A percentile compares a stretch with the other conserved stretches of the same genome.
These are phyloP conservation scores for Russula emetica DNA, from an alignment of 768 basidiomycete species.

Conservation along the genomic window DNA sequence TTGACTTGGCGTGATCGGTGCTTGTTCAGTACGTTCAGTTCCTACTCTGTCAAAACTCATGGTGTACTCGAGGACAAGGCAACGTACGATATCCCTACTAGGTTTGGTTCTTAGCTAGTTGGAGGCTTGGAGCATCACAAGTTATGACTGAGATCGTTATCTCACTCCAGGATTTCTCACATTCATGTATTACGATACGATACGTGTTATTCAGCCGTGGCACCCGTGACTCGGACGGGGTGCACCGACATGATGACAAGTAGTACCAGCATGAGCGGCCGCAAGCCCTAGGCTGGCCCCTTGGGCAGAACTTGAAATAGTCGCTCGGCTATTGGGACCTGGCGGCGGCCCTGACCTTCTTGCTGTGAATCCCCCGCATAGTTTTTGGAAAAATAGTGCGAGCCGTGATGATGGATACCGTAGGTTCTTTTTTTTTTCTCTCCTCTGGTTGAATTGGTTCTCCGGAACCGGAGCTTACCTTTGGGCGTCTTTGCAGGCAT, in stretches of 20 bases:
- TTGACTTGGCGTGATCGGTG: constrained; percentile 25
- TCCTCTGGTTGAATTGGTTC: not conserved
- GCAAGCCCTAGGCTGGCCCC: too few relatives aligned
- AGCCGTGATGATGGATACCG: not conserved
- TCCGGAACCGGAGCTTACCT: constrained; percentile 14
- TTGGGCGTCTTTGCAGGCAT: constrained; percentile 3
- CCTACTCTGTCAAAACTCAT: constrained; percentile 26
- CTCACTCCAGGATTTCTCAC: constrained; percentile 6
- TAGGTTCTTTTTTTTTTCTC: not conserved
- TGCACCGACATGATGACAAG: too few relatives aligned
- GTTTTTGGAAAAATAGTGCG: not conserved
- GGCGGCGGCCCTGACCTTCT: not conserved
- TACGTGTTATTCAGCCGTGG: not conserved
- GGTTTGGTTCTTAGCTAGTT: constrained; percentile 8
- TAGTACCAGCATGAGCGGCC: too few relatives aligned
- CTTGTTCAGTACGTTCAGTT: constrained; percentile 9
- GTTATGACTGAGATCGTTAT: constrained; percentile 6
- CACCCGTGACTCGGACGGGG: not conserved
- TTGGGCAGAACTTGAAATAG: too few relatives aligned
- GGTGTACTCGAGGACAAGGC: constrained; percentile 18
- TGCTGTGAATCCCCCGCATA: not conserved
- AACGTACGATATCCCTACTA: not conserved
- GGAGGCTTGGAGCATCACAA: not conserved
- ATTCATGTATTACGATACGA: not conserved
- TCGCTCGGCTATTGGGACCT: not conserved